phyloP scores from a whole-genome alignment of 2,329 filamentous ascomycete species.

The Xylariaceae sp. region DNA sequence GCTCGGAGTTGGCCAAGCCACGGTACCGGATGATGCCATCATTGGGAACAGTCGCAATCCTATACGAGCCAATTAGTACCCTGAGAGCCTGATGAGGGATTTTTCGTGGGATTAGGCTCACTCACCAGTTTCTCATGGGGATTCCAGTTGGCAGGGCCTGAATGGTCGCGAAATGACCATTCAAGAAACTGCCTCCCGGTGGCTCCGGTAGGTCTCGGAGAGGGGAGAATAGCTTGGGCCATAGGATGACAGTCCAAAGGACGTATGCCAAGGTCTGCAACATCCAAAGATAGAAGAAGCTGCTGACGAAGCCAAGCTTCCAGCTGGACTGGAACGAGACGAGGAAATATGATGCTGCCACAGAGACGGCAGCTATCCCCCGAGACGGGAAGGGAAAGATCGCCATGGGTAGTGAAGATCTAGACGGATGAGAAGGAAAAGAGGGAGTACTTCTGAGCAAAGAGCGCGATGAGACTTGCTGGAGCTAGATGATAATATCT shows the following conservation, averaged over 20 bases:
- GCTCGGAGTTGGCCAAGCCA: slow-evolving; percentile 34
- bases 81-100: not conserved
- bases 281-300: slow-evolving; percentile 36
- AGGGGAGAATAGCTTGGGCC: slow-evolving; percentile 47
- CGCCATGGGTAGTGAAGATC: slow-evolving; percentile 18
- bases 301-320: slow-evolving; percentile 28
- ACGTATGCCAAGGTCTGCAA: slow-evolving; percentile 34
- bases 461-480: not conserved
- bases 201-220: slow-evolving; percentile 45
- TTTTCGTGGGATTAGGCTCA: not conserved
- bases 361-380: slow-evolving; percentile 27
- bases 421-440: not conserved
- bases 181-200: slow-evolving; percentile 38
- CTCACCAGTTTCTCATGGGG: slow-evolving; percentile 46
- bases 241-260: slow-evolving; percentile 43
- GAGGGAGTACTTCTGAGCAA: no score
- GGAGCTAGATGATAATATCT: not conserved
- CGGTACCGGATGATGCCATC: slow-evolving; percentile 65
- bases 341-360: slow-evolving; percentile 31
- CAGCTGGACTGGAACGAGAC: slow-evolving; percentile 30
- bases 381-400: slow-evolving; percentile 28
- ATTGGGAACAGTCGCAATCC: slow-evolving; percentile 59
- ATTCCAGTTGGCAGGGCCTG: slow-evolving; percentile 36
- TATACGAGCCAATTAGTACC: slow-evolving; percentile 27
- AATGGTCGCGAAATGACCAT: slow-evolving; percentile 45